phyloP scores from a whole-genome alignment of 78 protist genomes.

The Planoprotostelium fungivorum region DNA sequence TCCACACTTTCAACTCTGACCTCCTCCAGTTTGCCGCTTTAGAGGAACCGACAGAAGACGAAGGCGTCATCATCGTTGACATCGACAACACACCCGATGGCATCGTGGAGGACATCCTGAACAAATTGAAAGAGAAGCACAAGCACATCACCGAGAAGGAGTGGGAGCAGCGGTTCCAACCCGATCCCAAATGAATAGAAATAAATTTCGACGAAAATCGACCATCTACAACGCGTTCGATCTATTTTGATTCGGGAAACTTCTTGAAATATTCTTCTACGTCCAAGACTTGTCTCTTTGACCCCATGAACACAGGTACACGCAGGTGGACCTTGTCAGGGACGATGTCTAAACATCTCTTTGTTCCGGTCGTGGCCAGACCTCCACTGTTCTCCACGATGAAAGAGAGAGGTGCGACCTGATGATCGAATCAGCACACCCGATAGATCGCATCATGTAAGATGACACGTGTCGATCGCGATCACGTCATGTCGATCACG shows the following conservation, averaged over 20 bases:
- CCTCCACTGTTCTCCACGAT: conserved; percentile 73
- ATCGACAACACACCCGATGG: neutral
- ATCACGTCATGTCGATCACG: no score
- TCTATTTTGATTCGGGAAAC: no score
- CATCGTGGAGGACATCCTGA: neutral
- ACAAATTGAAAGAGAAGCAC: neutral
- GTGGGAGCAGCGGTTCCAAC: neutral
- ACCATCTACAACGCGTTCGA: no score
- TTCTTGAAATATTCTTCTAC: conserved; percentile 17
- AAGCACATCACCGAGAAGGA: neutral
- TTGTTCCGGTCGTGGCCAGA: conserved; percentile 20
- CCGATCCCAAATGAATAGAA: no score
- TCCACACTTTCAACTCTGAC: neutral
- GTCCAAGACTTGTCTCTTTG: conserved; percentile 11
- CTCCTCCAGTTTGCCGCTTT: neutral
- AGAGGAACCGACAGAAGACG: neutral
- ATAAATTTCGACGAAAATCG: no score
- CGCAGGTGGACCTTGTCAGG: conserved; percentile 49
- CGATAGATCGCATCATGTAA: no score
- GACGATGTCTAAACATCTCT: conserved; percentile 25
- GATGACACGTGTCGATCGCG: no score
- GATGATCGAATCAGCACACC: no score
- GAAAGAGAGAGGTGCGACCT: conserved; percentile 85
- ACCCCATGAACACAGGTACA: conserved; percentile 62
- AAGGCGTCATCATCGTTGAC: neutral